phyloP scores from a whole-genome alignment of 1,284 basidiomycete genomes.

The Cutaneotrichosporon arboriforme region DNA sequence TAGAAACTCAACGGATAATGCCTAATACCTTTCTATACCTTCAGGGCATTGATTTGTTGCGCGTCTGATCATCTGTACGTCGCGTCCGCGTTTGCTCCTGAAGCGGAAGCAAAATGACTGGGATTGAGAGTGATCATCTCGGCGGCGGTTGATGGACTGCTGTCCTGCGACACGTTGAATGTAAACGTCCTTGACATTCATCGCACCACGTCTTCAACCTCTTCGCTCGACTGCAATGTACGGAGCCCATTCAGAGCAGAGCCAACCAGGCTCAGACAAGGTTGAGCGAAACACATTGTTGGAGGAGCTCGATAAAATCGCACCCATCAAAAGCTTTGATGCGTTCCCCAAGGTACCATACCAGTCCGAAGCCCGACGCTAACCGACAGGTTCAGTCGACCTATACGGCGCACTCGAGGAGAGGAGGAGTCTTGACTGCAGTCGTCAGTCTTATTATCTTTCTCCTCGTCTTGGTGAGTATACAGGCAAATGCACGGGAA shows the following conservation, averaged over 20 bases:
- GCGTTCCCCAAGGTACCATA: constrained; percentile 77
- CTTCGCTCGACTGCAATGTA: neutral
- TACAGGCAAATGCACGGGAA: neutral
- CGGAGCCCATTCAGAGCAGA: constrained; percentile 2
- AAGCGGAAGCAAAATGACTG: too few species aligned
- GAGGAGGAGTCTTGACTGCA: constrained; percentile 81
- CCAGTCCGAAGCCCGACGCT: too few species aligned
- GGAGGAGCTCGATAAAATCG: constrained; percentile 48
- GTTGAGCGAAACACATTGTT: constrained; percentile 21
- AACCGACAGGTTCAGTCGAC: constrained; percentile 60
- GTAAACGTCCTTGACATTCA: too few species aligned
- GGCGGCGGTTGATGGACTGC: too few species aligned
- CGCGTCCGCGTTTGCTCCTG: too few species aligned
- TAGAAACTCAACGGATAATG: too few species aligned
- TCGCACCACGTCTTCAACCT: too few species aligned
- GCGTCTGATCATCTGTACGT: too few species aligned
- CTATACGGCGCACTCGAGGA: constrained; percentile 77
- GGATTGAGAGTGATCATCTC: too few species aligned
- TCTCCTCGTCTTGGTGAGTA: constrained; percentile 40
- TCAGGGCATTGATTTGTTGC: too few species aligned
- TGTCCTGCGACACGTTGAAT: too few species aligned
- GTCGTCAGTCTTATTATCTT: constrained; percentile 65
- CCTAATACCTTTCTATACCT: too few species aligned
- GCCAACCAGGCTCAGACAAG: constrained; percentile 15
- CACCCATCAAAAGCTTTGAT: constrained; percentile 49